Conservation (phyloP, 2,329 filamentous ascomycete genomes). For the Botrytis deweyae region DNA sequence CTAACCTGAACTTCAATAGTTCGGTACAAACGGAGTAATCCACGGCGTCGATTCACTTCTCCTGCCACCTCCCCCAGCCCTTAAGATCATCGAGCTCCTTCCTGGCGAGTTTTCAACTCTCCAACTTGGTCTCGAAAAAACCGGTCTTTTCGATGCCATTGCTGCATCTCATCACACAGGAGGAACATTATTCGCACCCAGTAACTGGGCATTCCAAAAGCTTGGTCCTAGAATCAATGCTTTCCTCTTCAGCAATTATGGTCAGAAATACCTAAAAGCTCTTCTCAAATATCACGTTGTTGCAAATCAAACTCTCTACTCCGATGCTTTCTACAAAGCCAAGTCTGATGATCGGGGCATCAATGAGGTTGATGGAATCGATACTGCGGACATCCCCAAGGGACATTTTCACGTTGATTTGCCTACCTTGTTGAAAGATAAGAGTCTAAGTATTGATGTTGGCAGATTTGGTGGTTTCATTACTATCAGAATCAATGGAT, state of each 20-base stretch:
- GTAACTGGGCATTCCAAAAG: constrained; percentile 74
- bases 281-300: constrained; percentile 78
- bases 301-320: constrained; percentile 74
- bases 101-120: constrained; percentile 78
- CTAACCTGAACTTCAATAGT: constrained; percentile 43
- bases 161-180: constrained; percentile 57
- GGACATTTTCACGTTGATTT: constrained; percentile 63
- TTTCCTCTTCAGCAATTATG: constrained; percentile 80
- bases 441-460: constrained; percentile 70
- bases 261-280: constrained; percentile 73
- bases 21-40: constrained; percentile 75
- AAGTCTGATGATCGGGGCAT: constrained; percentile 33
- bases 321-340: constrained; percentile 71
- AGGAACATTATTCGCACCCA: constrained; percentile 77
- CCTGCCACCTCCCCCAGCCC: constrained; percentile 67
- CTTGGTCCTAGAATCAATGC: constrained; percentile 73
- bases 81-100: constrained; percentile 62
- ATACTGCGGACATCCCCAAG: constrained; percentile 37
- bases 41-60: constrained; percentile 75
- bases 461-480: constrained; percentile 66
- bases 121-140: constrained; percentile 70
- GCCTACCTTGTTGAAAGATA: constrained; percentile 67
- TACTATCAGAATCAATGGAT: constrained; percentile 73
- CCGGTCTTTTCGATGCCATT: constrained; percentile 63
- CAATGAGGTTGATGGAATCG: constrained; percentile 31